A percentile compares a stretch with the other conserved stretches of the same genome.
phyloP scores from a whole-genome alignment of 2,329 filamentous ascomycete species.

The Fusarium anthophilum region DNA sequence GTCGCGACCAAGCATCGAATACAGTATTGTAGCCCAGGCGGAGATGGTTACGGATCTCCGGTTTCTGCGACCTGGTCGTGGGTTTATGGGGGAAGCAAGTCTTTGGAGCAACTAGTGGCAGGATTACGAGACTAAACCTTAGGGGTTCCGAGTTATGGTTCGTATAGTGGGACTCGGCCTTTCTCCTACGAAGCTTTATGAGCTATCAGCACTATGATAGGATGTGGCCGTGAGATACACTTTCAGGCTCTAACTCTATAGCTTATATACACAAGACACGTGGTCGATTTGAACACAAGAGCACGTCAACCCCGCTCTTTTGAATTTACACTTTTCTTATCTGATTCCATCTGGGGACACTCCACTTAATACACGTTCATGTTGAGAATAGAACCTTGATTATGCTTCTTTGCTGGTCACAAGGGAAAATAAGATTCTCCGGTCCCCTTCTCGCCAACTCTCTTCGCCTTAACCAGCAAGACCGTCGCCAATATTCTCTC shows the following conservation, averaged over 20 bases:
- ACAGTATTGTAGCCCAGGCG: fast-evolving
- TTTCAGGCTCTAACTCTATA: background rate
- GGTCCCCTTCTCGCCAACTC: too few relatives aligned
- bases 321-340: background rate
- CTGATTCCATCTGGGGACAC: fast-evolving
- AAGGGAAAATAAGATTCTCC: fast-evolving
- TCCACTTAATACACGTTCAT: too few relatives aligned
- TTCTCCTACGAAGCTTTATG: background rate
- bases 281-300: background rate
- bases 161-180: background rate
- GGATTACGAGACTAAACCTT: background rate
- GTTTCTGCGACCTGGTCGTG: too few relatives aligned
- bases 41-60: fast-evolving
- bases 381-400: too few relatives aligned
- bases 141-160: background rate
- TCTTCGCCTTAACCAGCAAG: too few relatives aligned
- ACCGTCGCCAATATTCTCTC: too few relatives aligned
- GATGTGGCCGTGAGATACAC: background rate
- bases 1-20: background rate
- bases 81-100: background rate
- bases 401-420: too few relatives aligned
- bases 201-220: background rate
- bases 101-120: background rate
- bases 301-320: background rate
- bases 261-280: fast-evolving